These are phyloP conservation scores for Umbellularia californica DNA, from an alignment of 164 flowering plant genomes.

Conservation along the genomic window DNA sequence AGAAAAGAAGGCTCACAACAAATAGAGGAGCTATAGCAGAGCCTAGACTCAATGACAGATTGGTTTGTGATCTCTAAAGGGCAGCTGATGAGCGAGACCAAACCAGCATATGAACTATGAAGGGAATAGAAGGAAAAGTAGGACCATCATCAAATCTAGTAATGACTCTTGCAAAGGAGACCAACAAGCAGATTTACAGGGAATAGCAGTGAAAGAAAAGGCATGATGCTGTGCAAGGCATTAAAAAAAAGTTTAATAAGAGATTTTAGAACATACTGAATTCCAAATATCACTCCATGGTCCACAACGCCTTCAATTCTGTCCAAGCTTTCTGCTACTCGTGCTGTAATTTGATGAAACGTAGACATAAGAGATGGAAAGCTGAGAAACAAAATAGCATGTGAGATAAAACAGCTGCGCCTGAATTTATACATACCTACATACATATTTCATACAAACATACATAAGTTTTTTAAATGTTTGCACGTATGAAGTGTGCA, in stretches of 20 bases:
- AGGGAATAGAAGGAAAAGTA: no score
- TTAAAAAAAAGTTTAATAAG: background rate
- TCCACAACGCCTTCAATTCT: slow-evolving; percentile 57
- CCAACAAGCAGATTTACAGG: background rate
- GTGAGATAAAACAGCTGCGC: background rate
- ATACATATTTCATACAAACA: no score
- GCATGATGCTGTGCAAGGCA: background rate
- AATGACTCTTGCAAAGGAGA: background rate
- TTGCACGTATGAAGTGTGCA: no score
- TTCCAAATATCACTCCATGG: slow-evolving; percentile 50
- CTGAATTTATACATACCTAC: no score
- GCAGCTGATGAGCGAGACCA: no score
- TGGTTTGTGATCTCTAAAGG: no score
- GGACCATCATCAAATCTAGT: no score
- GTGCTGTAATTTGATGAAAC: slow-evolving; percentile 31
- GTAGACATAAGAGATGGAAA: background rate
- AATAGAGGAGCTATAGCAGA: no score
- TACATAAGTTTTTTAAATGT: no score
- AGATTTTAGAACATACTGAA: slow-evolving; percentile 29
- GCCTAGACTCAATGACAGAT: no score
- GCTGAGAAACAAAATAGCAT: background rate
- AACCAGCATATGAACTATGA: no score
- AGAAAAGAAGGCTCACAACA: no score
- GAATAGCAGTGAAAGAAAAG: background rate
- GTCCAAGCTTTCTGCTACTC: slow-evolving; percentile 55